Conservation (phyloP, 208 protist genomes). For the Trypanosoma platydactyli region DNA sequence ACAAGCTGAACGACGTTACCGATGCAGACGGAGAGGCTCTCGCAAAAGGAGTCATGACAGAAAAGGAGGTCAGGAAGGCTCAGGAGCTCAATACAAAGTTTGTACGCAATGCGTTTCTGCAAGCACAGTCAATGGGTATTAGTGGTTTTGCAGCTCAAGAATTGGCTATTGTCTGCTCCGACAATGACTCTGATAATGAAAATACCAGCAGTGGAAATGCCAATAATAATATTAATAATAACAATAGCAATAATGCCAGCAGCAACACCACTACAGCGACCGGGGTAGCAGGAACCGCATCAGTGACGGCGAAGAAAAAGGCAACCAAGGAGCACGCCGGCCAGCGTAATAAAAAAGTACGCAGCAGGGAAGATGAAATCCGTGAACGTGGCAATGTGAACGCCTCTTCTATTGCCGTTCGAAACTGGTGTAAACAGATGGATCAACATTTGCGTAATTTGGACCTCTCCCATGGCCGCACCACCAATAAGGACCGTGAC, state of each 20-base stretch:
- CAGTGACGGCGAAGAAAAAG: slow-evolving; percentile 16
- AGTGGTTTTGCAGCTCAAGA: slow-evolving; percentile 65
- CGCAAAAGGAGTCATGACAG: slow-evolving; percentile 60
- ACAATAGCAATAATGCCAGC: neutral
- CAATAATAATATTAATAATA: neutral
- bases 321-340: slow-evolving; percentile 53
- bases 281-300: no score
- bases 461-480: slow-evolving; percentile 38
- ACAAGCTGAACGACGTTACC: slow-evolving; percentile 79
- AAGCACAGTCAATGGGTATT: slow-evolving; percentile 89
- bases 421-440: slow-evolving; percentile 48
- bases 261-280: neutral
- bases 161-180: slow-evolving; percentile 58
- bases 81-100: slow-evolving; percentile 69
- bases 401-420: slow-evolving; percentile 51
- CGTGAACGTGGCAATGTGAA: slow-evolving; percentile 66
- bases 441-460: slow-evolving; percentile 49
- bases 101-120: slow-evolving; percentile 67
- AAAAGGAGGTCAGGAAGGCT: slow-evolving; percentile 48
- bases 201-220: slow-evolving; percentile 16
- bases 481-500: slow-evolving; percentile 45
- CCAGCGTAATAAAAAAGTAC: slow-evolving; percentile 73
- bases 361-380: slow-evolving; percentile 79
- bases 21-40: slow-evolving; percentile 56
- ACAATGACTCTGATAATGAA: slow-evolving; percentile 60